Percentiles rank a stretch among this genome's conserved stretches.
Conservation (phyloP, 345 rosid species). For the Theobroma cacao region DNA sequence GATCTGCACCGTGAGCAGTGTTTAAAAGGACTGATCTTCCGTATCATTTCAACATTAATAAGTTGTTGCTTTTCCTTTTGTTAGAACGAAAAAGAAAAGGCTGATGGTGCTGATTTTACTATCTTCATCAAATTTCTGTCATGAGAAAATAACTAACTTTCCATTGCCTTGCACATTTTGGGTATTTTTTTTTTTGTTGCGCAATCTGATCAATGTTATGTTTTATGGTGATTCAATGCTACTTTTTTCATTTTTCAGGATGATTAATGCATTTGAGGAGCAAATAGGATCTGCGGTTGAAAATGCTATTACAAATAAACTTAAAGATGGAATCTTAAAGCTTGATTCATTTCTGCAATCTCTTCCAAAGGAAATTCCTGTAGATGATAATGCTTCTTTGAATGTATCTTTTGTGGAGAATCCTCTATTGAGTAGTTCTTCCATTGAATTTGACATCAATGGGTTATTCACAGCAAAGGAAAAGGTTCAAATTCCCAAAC, state of each 20-base stretch:
- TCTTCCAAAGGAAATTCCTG: conserved; percentile 88
- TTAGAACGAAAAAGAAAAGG: too few species aligned
- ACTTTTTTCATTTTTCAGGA: conserved; percentile 40
- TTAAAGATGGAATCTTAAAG: conserved; percentile 65
- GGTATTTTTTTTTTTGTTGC: neutral
- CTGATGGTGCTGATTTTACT: neutral
- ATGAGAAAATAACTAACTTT: neutral
- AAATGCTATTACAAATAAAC: conserved; percentile 68
- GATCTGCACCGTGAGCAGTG: neutral
- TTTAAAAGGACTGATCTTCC: neutral
- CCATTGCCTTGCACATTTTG: neutral
- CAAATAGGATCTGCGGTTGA: conserved; percentile 81
- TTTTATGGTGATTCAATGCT: conserved; percentile 5
- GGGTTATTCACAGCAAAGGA: conserved; percentile 66
- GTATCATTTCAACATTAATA: neutral
- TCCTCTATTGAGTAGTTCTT: conserved; percentile 65
- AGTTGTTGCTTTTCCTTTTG: neutral
- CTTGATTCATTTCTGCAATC: conserved; percentile 71
- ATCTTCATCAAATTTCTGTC: neutral
- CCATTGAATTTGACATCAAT: conserved; percentile 77
- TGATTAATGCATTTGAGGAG: conserved; percentile 87
- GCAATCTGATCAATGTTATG: neutral
- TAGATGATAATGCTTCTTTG: conserved; percentile 84
- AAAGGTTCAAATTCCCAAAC: conserved; percentile 20
- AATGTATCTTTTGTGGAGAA: conserved; percentile 73